Evolutionary conservation across 1,284 basidiomycete species (phyloP).

Genomic region (Coriolopsis trogii): DNA sequence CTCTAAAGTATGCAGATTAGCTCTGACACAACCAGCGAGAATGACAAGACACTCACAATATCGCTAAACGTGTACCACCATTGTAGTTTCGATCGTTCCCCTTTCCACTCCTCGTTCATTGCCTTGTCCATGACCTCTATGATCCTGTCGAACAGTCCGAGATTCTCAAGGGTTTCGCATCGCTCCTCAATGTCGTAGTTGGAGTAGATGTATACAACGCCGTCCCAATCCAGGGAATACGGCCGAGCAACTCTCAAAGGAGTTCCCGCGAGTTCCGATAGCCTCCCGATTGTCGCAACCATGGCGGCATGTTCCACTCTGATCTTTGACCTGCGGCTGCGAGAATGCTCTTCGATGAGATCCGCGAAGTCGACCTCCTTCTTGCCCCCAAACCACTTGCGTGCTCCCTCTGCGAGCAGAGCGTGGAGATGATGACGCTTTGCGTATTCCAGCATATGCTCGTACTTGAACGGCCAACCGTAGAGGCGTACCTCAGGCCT

Average conservation of each 20-base stretch:
- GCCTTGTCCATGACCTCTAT: neutral
- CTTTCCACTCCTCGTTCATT: neutral
- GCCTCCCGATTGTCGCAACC: neutral
- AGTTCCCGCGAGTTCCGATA: neutral
- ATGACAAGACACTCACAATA: too few relatives aligned
- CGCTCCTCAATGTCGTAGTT: conserved; percentile 1
- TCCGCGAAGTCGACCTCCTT: conserved; percentile 1
- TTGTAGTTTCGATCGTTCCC: neutral
- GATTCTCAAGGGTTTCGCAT: neutral
- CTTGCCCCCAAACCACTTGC: neutral
- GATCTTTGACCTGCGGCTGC: too few relatives aligned
- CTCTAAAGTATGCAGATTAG: too few relatives aligned
- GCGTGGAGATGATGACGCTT: neutral
- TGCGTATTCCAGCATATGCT: neutral
- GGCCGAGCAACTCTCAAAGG: neutral
- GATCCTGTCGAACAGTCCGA: neutral
- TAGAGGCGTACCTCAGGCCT: neutral
- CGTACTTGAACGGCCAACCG: neutral
- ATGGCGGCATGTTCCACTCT: neutral
- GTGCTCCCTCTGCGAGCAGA: neutral
- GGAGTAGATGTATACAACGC: conserved; percentile 1
- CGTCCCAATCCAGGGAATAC: neutral
- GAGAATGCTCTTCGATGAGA: neutral
- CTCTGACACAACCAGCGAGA: too few relatives aligned
- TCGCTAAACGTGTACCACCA: too few relatives aligned